Percentiles rank a stretch among this genome's conserved stretches.
Conservation (phyloP, 768 basidiomycete genomes). For the Pleurotus cornucopiae region DNA sequence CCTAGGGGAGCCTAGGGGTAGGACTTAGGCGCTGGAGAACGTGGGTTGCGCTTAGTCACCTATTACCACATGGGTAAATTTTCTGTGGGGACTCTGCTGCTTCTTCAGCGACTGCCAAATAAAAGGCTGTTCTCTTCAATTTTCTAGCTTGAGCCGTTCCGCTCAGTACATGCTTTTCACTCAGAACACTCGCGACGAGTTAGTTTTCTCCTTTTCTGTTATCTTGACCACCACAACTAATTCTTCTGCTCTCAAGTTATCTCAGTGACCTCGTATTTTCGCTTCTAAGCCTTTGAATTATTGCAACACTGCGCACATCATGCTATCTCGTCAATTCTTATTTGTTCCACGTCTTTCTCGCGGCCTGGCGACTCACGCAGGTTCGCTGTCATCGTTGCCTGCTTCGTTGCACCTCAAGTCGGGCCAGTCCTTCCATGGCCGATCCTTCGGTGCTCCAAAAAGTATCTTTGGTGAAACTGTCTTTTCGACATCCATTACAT, state of each 20-base stretch:
- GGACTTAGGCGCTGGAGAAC: no score
- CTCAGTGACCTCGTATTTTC: conserved; percentile 90
- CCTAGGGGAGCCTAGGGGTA: no score
- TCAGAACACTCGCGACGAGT: conserved; percentile 89
- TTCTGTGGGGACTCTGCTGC: neutral
- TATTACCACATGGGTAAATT: no score
- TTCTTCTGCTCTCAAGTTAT: conserved; percentile 48
- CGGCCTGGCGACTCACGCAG: conserved; percentile 65
- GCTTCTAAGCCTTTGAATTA: conserved; percentile 41
- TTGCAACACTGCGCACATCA: conserved; percentile 23
- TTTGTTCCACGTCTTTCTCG: conserved; percentile 44
- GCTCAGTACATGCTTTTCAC: conserved; percentile 72
- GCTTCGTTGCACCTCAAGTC: conserved; percentile 90
- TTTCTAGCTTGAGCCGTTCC: conserved; percentile 11
- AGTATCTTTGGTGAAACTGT: conserved; percentile 96
- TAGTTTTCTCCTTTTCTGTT: conserved; percentile 19
- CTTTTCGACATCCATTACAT: conserved; percentile 98
- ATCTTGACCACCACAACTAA: conserved; percentile 18
- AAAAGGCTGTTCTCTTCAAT: neutral
- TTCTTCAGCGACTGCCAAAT: neutral
- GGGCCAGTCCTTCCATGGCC: conserved; percentile 88
- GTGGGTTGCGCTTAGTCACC: no score
- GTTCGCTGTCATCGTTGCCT: conserved; percentile 47
- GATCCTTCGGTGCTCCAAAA: conserved; percentile 82
- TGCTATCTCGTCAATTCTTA: conserved; percentile 55